Evolutionary conservation across 2,329 filamentous ascomycete genomes (phyloP), one percentile per base, ranked within the genome.

Genomic region (Phyllosticta citriasiana): DNA sequence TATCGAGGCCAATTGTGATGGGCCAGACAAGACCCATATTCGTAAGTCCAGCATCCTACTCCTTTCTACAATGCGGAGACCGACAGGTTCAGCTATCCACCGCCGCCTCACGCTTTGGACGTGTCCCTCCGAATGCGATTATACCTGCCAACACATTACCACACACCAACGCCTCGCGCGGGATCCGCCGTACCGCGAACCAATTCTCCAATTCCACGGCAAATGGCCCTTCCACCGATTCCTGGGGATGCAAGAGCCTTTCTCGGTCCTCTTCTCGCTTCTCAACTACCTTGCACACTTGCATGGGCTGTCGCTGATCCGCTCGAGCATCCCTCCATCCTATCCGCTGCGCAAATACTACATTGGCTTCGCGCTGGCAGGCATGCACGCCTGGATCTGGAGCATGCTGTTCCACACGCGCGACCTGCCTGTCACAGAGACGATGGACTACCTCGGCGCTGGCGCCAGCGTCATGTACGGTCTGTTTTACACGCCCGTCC

Each of bases 191-290:
- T 85, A 86, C 78, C 77, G 83, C 64, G 74, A 84, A 30, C 82
- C 86, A 10, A 76, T 97, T 57, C 87, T 93, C 61, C 94, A 99
- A 77, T 99, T 92, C 80, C 91, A 99, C 78, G 94, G 94, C 33
- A 99, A 99, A 82, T 99, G 94, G 94, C 94, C 94, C 50, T 99
- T 99, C 77, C 81, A 87, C 74, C 89, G 94, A 66, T 82, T 97
- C 70, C 76, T 95, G 59, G 94, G 94, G 73, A 88, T 96, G 79
- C 94, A 99, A 77, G 94, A 99, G 78, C 91, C 93, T 63, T 91
- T 92, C 73, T 91, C 87, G 57, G 93, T 97, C 66, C 79, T 97
- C 70, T 99, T 97, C 81, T 96, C 89, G 66, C 80, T 96, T 57
- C 84, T 95, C 70, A 99, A 99, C 80, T 87, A 94, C 70, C 82